Evolutionary conservation across 176 grass and related monocot species (phyloP).

Genomic region (Phoenix dactylifera): DNA sequence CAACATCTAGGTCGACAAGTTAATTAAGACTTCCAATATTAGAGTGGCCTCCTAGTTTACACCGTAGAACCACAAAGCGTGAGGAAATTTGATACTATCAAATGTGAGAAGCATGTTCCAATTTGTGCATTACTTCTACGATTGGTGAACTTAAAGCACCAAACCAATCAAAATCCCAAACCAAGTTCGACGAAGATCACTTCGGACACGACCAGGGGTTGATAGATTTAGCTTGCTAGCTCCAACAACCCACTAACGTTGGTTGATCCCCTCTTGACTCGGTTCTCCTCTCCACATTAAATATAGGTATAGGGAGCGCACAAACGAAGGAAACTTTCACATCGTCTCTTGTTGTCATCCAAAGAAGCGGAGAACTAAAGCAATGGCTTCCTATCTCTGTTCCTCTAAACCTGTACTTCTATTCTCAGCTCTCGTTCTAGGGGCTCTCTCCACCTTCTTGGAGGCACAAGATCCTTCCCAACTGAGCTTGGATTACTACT

Average conservation of each 20-base stretch:
- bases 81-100: too few relatives aligned
- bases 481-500: slow-evolving; percentile 74
- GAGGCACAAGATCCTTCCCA: slow-evolving; percentile 49
- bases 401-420: neutral
- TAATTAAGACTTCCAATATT: too few relatives aligned
- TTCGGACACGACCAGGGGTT: neutral
- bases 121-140: slow-evolving; percentile 29
- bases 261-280: slow-evolving; percentile 73
- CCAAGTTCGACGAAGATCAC: neutral
- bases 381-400: neutral
- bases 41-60: too few relatives aligned
- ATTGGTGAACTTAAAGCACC: slow-evolving; percentile 68
- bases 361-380: neutral
- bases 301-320: slow-evolving; percentile 30
- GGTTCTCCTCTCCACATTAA: neutral
- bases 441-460: slow-evolving; percentile 1
- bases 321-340: neutral
- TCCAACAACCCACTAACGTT: slow-evolving; percentile 54
- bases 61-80: too few relatives aligned
- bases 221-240: slow-evolving; percentile 48
- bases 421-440: slow-evolving; percentile 16
- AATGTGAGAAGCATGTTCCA: too few relatives aligned
- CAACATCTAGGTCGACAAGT: too few relatives aligned
- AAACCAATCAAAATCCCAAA: slow-evolving; percentile 18
- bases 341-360: neutral